These are phyloP conservation scores for Theileria orientalis DNA, from an alignment of 169 alveolate species.

Conservation along the genomic window DNA sequence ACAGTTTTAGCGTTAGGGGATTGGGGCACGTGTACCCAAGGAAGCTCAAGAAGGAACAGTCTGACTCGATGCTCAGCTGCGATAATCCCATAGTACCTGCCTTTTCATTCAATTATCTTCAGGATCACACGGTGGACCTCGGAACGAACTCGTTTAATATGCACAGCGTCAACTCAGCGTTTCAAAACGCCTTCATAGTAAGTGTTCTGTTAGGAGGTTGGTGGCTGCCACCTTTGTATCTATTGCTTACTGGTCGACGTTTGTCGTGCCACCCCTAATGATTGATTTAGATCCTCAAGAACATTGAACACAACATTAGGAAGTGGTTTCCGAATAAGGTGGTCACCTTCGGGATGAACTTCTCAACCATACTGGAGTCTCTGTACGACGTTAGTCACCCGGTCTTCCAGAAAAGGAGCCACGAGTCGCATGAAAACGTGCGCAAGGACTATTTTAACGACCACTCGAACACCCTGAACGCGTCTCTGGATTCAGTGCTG, in stretches of 20 bases:
- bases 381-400: conserved; percentile 63
- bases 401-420: conserved; percentile 44
- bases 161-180: conserved; percentile 42
- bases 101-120: conserved; percentile 20
- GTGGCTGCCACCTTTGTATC: too few species aligned
- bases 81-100: conserved; percentile 62
- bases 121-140: conserved; percentile 57
- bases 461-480: neutral
- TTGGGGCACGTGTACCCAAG: conserved; percentile 73
- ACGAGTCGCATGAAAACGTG: neutral
- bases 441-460: conserved; percentile 12
- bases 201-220: neutral
- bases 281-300: conserved; percentile 8
- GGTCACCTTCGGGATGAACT: conserved; percentile 8
- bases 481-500: conserved; percentile 27
- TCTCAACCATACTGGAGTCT: conserved; percentile 41
- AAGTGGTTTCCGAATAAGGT: conserved; percentile 11
- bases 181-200: conserved; percentile 54
- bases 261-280: neutral
- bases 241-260: too few species aligned
- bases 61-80: conserved; percentile 52
- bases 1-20: conserved; percentile 59
- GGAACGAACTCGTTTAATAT: conserved; percentile 55
- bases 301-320: conserved; percentile 9
- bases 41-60: conserved; percentile 41